phyloP scores from a whole-genome alignment of 2,329 filamentous ascomycete species.

The Fusarium lateritium region DNA sequence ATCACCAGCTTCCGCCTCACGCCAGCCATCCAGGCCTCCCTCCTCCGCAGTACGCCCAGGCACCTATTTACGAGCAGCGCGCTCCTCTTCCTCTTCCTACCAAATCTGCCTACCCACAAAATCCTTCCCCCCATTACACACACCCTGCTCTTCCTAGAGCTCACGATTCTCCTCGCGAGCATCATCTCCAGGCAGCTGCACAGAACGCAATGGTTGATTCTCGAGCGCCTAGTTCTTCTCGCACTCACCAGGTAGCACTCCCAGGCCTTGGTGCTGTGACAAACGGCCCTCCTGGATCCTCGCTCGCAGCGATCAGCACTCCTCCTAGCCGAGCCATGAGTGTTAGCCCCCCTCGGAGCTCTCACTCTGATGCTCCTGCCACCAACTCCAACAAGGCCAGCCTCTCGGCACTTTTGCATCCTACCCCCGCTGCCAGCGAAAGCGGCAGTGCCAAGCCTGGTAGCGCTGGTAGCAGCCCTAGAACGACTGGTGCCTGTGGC shows the following conservation, averaged over 20 bases:
- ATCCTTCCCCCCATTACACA: constrained; percentile 49
- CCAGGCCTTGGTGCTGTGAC: constrained; percentile 58
- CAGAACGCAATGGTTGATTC: constrained; percentile 60
- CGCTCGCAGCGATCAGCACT: constrained; percentile 54
- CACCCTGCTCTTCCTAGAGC: constrained; percentile 55
- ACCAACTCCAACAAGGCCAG: constrained; percentile 58
- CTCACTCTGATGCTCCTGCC: constrained; percentile 51
- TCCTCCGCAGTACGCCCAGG: constrained; percentile 49
- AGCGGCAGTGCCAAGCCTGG: constrained; percentile 61
- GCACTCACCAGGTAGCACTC: constrained; percentile 61
- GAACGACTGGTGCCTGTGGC: constrained; percentile 46
- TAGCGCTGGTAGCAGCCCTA: constrained; percentile 60
- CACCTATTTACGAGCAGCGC: constrained; percentile 55
- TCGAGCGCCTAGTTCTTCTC: constrained; percentile 53
- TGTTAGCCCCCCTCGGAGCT: constrained; percentile 63
- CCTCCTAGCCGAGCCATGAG: constrained; percentile 64
- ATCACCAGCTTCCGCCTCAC: constrained; percentile 50
- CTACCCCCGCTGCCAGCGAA: constrained; percentile 63
- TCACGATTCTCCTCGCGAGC: constrained; percentile 61
- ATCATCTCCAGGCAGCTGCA: constrained; percentile 61
- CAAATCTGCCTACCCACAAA: constrained; percentile 54
- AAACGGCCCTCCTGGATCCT: constrained; percentile 47
- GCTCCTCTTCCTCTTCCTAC: constrained; percentile 55
- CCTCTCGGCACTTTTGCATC: constrained; percentile 66
- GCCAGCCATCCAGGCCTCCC: constrained; percentile 49